Evolutionary conservation across 176 grass and related monocot genomes (phyloP).

Genomic region (Ampelocalamus luodianensis): DNA sequence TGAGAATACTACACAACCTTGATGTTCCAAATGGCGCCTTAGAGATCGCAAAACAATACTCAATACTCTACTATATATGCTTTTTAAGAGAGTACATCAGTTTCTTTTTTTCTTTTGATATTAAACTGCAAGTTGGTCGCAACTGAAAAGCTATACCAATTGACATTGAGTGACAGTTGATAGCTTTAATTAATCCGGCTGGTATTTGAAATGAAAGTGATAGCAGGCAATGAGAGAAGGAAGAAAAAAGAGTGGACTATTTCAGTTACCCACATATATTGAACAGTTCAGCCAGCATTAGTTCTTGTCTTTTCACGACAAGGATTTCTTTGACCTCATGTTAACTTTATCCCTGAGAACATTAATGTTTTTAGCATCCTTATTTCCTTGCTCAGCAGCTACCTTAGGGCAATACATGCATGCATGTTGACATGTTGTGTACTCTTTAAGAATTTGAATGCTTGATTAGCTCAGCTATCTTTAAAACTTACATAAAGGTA

Average conservation of each 20-base stretch:
- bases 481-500: not conserved
- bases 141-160: not conserved
- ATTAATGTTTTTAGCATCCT: not conserved
- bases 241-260: not conserved
- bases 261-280: not conserved
- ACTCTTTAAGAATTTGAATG: too few species aligned
- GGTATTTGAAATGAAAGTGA: not conserved
- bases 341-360: not conserved
- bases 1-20: not conserved
- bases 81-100: not conserved
- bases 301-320: not conserved
- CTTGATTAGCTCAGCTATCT: too few species aligned
- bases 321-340: too few species aligned
- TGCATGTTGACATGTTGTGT: too few species aligned
- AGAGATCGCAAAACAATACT: not conserved
- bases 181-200: slow-evolving; percentile 10
- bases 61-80: not conserved
- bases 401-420: too few species aligned
- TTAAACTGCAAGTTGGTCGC: not conserved
- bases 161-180: not conserved
- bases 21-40: not conserved
- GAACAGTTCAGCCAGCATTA: not conserved
- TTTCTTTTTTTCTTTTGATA: not conserved
- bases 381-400: not conserved
- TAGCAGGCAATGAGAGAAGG: not conserved